Evolutionary conservation across 2,329 filamentous ascomycete species (phyloP), one percentile per base, ranked within the genome.

Genomic region (Emmonsiellopsis sp.): DNA sequence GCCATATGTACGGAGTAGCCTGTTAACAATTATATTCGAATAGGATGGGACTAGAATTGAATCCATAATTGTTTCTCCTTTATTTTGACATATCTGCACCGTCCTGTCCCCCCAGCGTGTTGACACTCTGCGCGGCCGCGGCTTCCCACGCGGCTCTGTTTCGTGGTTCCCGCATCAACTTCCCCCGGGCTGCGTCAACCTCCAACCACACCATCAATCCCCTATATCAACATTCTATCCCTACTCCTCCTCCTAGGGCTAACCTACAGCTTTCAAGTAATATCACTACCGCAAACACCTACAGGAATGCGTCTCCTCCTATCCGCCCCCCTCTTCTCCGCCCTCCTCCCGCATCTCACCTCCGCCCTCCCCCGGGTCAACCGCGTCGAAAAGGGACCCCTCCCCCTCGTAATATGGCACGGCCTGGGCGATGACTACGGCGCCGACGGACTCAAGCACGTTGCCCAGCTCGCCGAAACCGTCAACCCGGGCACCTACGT

Each of bases 331-430:
- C 13, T 37, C 31, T 34, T 39, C 36, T 36, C 47, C 33, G 47
- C 55, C 36, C 40, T 51, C 46, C 40, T 39, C 17, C 3, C 47
- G n/a, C 36, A 40, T 21, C 42, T 14, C 17, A 40, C 40, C 21
- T 17, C n/a, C 42, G 17, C 6, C 21, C 13, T 34, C 3, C 14
- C 21, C 14, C 42, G 5, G 21, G 21, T 27, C 21, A 27, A 27
- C 21, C 21, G 21, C 21, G 9, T 37, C 7, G 42, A 50, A 31
- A 42, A 43, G 17, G 45, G 42, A 8, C 89, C 88, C 3, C 80
- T 96, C 33, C 93, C 93, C 0, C 78, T 98, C 37, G 80, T 98
- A 55, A 87, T 98, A 72, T 98, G 93, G 93, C 93, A 98, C 70
- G 93, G 83, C 54, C 73, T 85, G n/a, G 82, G 82, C 60, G 72